Evolutionary conservation across 306 rosid species (phyloP).

Genomic region (Cucurbita ficifolia): DNA sequence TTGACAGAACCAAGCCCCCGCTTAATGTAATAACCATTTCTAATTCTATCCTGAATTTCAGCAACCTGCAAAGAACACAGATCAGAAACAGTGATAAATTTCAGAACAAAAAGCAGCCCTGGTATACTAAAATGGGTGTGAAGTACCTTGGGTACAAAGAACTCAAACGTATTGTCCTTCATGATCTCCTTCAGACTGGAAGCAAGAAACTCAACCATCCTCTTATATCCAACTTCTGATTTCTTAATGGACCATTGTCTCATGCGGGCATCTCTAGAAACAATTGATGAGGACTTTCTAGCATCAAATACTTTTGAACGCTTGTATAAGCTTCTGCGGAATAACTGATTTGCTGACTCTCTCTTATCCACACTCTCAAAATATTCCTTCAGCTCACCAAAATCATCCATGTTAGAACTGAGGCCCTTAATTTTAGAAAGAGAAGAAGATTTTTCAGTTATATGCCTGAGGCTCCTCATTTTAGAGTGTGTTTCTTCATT

Average conservation of each 20-base stretch:
- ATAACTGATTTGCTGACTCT: slow-evolving; percentile 64
- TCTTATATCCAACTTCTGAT: slow-evolving; percentile 82
- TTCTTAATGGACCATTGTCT: slow-evolving; percentile 94
- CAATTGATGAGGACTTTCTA: slow-evolving; percentile 85
- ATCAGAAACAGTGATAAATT: not conserved
- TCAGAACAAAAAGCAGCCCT: not conserved
- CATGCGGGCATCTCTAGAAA: slow-evolving; percentile 97
- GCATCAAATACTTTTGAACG: slow-evolving; percentile 94
- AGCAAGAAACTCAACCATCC: slow-evolving; percentile 86
- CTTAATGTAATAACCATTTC: slow-evolving; percentile 64
- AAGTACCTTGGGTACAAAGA: slow-evolving; percentile 81
- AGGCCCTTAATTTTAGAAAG: slow-evolving; percentile 43
- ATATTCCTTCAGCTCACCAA: slow-evolving; percentile 84
- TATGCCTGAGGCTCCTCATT: slow-evolving; percentile 56
- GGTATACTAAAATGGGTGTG: not conserved
- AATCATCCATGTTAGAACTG: slow-evolving; percentile 48
- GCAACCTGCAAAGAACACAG: slow-evolving; percentile 54
- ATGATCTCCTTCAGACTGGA: slow-evolving; percentile 75
- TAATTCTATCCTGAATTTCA: slow-evolving; percentile 82
- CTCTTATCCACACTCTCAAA: slow-evolving; percentile 93
- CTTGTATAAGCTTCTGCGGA: slow-evolving; percentile 77
- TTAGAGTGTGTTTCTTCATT: slow-evolving; percentile 50
- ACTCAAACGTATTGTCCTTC: slow-evolving; percentile 71
- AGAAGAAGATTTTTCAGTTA: slow-evolving; percentile 42
- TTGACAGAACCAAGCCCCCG: slow-evolving; percentile 81